Evolutionary conservation across 2,329 filamentous ascomycete genomes (phyloP), one percentile per base, ranked within the genome.

Genomic region (Ophiostoma novo-ulmi): DNA sequence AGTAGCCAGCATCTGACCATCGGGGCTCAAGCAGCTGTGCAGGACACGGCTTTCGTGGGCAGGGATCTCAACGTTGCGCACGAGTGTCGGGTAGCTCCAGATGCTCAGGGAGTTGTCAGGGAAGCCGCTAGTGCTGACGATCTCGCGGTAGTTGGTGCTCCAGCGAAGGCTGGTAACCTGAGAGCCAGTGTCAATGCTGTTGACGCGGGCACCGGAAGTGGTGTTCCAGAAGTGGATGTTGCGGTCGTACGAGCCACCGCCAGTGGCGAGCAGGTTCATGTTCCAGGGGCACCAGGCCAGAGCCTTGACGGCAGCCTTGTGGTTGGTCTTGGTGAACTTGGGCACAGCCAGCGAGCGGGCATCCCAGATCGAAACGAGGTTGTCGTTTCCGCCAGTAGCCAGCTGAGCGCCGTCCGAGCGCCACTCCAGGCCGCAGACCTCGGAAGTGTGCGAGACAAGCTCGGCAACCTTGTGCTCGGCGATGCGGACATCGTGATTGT

Each of bases 221-320:
- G 94, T 96, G 87, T 99, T 99, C 95, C 95, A 99, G 88, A 99
- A 99, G 85, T 99, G 95, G 81, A 99, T 99, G 82, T 97, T 92
- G 76, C 93, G 91, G 80, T 99, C 95, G 81, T 97, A 96, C 63
- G 93, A 96, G 75, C 95, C 95, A 78, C 95, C 95, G 71, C 95
- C 95, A 63, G 95, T 98, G 71, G 95, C 95, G 67, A 99, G 90
- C 68, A 98, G 89, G 85, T 97, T 98, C 81, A 92, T 89, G 83
- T 97, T 95, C 95, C 95, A 99, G 63, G 95, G 95, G 85, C 95
- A 99, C 95, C 95, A 99, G 74, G 93, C 91, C 65, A 99, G 88
- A 72, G 95, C 95, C 88, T 99, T 99, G 82, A 99, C 94, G 64
- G 95, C 95, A 71, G 95, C 95, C 82, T 95, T 95, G 86, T 99